These are phyloP conservation scores for Ceratocystis huliohia DNA, from an alignment of 2,329 filamentous ascomycete species.

Conservation along the genomic window DNA sequence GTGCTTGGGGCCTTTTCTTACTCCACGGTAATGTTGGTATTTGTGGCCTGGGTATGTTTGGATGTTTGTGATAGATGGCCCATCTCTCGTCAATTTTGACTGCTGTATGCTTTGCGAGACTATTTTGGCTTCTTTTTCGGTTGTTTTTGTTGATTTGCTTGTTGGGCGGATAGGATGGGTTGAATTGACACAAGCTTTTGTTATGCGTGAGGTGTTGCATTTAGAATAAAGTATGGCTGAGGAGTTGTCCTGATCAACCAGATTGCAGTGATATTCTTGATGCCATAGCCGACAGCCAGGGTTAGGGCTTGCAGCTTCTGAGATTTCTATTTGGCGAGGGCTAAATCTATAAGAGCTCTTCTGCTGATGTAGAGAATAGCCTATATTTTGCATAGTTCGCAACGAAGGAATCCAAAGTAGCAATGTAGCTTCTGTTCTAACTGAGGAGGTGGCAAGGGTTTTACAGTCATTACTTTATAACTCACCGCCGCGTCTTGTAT, in stretches of 20 bases:
- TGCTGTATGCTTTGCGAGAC: background rate
- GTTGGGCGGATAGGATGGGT: background rate
- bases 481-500: background rate
- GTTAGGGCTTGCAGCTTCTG: background rate
- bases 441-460: background rate
- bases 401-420: too few species aligned
- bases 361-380: too few species aligned
- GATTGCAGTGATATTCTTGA: background rate
- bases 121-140: background rate
- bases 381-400: too few species aligned
- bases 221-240: too few species aligned
- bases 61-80: background rate
- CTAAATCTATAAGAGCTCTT: background rate
- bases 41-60: background rate
- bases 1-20: background rate
- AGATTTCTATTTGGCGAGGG: background rate
- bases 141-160: slow-evolving; percentile 1
- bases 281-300: background rate
- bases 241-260: background rate
- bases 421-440: too few species aligned
- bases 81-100: background rate
- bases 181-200: background rate
- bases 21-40: background rate
- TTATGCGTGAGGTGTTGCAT: background rate
- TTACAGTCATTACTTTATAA: background rate